Base-by-base conservation (phyloP, 2,329 filamentous ascomycete genomes). In the Aspergillus sp. region DNA sequence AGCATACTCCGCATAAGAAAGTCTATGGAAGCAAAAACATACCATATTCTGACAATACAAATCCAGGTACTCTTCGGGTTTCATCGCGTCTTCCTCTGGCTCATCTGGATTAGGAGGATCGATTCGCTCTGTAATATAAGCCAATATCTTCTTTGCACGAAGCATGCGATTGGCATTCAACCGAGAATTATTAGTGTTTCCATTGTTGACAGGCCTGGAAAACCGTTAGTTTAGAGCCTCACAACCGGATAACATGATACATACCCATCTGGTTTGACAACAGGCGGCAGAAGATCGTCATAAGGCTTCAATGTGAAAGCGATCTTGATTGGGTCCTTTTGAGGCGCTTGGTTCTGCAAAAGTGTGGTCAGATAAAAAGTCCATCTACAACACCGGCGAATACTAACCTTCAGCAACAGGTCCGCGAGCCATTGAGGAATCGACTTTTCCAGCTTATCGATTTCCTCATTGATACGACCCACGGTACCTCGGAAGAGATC, bases 91-190 rank as follows among this genome's bases (percentile, higher is more conserved):
- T 7, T 77, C 71, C 39, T 83, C 78, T 4, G 75, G 71, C 41
- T 82, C 76, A 39, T 82, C 75, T 0, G 77, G 71, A n/a, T 76
- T 66, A 4, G 75, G 76, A 6, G 81, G 76, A 56, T 97, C 91
- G 45, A 98, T 91, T 43, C 90, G 80, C 67, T 98, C 93, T 1
- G 90, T 88, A 12, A 98, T 82, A 58, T 98, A 98, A 0, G 83
- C 82, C 45, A 97, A 71, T 19, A 98, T 93, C 74, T 98, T 98
- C 71, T 89, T 91, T 4, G 94, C 89, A 37, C 93, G 81, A 40
- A 98, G 76, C 93, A 98, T 97, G 43, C 91, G 82, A 61, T 97
- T 98, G 8, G 93, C 93, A 63, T 97, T 98, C 40, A 98, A 76
- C 26, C 93, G 84, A 53, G 90, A 91, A 65, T 91, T 95, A 41